Conservation (phyloP, 2,329 filamentous ascomycete genomes). For the Didymella lethalis region DNA sequence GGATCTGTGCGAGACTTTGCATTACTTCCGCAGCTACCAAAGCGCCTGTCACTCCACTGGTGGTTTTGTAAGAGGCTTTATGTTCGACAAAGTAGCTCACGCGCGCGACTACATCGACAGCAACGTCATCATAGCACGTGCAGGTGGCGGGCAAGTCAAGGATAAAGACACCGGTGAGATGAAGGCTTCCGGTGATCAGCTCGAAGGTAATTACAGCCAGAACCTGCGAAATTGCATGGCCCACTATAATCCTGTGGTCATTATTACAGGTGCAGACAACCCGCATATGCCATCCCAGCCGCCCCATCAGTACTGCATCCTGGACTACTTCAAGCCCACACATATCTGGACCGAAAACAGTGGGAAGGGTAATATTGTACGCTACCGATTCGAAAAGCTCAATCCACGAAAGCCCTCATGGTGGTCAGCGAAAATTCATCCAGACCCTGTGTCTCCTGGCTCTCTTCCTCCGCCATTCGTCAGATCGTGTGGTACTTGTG, state of each 20-base stretch:
- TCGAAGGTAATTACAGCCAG: constrained; percentile 47
- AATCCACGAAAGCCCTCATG: constrained; percentile 61
- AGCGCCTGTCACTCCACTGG: constrained; percentile 64
- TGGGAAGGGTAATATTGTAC: constrained; percentile 58
- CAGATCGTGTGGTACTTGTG: constrained; percentile 50
- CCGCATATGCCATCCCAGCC: constrained; percentile 58
- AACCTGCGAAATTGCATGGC: constrained; percentile 58
- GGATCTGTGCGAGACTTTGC: constrained; percentile 68
- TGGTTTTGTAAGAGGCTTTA: constrained; percentile 62
- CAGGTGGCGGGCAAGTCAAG: constrained; percentile 63
- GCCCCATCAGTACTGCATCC: constrained; percentile 68
- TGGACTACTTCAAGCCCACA: constrained; percentile 74
- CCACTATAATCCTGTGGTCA: constrained; percentile 60
- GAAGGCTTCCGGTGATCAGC: constrained; percentile 58
- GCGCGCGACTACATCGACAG: constrained; percentile 65
- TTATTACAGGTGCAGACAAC: constrained; percentile 62
- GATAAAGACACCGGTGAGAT: constrained; percentile 58
- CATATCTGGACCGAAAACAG: constrained; percentile 72
- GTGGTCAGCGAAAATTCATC: constrained; percentile 60
- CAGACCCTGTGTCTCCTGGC: constrained; percentile 42
- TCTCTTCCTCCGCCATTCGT: constrained; percentile 42
- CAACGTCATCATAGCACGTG: constrained; percentile 69
- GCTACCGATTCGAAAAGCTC: constrained; percentile 72
- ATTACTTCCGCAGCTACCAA: constrained; percentile 69
- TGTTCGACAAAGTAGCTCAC: constrained; percentile 65